These are phyloP conservation scores for Kwoniella dendrophila DNA, from an alignment of 768 basidiomycete species.

Conservation along the genomic window DNA sequence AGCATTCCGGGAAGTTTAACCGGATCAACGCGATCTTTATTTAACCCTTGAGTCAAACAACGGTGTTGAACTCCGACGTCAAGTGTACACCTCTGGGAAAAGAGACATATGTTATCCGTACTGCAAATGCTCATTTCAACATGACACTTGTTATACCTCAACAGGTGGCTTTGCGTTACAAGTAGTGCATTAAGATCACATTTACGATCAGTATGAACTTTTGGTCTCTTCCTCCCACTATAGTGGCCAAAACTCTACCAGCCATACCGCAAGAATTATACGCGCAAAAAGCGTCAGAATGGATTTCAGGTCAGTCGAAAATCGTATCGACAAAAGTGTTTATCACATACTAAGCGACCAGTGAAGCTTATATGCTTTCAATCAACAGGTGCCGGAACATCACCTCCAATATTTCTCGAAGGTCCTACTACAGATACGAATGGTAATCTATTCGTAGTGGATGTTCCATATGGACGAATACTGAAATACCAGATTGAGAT, in stretches of 20 bases:
- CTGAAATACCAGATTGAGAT: conserved; percentile 4
- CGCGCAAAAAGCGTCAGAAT: conserved; percentile 8
- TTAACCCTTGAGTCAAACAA: too few relatives aligned
- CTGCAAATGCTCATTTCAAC: too few relatives aligned
- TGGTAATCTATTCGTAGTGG: conserved; percentile 30
- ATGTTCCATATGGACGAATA: conserved; percentile 30
- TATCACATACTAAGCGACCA: not conserved
- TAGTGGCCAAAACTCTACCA: conserved; percentile 1
- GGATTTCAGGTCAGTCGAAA: conserved; percentile 7
- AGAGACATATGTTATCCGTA: too few relatives aligned
- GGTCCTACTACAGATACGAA: conserved; percentile 31
- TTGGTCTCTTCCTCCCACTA: not conserved
- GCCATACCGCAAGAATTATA: conserved; percentile 2
- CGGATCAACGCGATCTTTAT: too few relatives aligned
- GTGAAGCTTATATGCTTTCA: not conserved
- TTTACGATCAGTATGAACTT: too few relatives aligned
- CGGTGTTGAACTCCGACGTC: too few relatives aligned
- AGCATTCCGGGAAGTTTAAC: too few relatives aligned
- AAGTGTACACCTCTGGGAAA: too few relatives aligned
- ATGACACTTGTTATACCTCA: too few relatives aligned
- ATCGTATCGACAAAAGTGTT: not conserved
- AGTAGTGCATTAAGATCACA: too few relatives aligned
- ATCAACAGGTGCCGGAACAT: conserved; percentile 1
- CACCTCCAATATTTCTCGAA: conserved; percentile 28
- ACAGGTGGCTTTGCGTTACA: too few relatives aligned